phyloP scores from a whole-genome alignment of 495 filamentous ascomycete species.

The Geopyxis carbonaria region DNA sequence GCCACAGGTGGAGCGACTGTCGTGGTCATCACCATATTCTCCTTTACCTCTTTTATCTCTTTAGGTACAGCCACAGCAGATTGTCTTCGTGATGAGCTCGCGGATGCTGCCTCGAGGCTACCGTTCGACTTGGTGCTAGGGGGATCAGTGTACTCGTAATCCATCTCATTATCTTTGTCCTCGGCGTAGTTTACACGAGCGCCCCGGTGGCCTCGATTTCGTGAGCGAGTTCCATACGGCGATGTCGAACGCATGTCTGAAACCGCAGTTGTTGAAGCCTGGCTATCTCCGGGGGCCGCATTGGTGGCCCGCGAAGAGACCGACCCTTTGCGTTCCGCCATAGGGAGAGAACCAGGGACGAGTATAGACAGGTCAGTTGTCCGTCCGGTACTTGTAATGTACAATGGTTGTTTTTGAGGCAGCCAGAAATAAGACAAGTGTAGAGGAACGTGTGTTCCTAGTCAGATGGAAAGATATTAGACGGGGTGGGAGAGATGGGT shows the following conservation, averaged over 20 bases:
- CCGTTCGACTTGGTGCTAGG: constrained; percentile 26
- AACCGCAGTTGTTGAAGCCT: constrained; percentile 30
- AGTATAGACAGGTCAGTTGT: too few relatives aligned
- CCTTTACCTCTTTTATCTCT: constrained; percentile 27
- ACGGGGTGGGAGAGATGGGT: too few relatives aligned
- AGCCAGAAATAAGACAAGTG: too few relatives aligned
- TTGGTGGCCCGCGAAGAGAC: background rate
- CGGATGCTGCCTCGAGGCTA: constrained; percentile 30
- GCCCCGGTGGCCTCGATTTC: constrained; percentile 72
- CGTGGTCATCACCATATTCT: constrained; percentile 26
- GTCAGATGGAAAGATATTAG: too few relatives aligned
- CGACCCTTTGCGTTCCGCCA: constrained; percentile 9
- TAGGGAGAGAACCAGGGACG: constrained; percentile 1
- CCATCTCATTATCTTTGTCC: constrained; percentile 81
- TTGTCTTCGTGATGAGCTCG: constrained; percentile 26
- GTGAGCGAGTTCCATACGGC: constrained; percentile 88
- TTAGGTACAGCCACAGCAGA: constrained; percentile 28
- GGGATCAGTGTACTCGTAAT: constrained; percentile 41
- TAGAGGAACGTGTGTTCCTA: too few relatives aligned
- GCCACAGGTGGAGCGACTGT: too few relatives aligned
- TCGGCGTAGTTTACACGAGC: constrained; percentile 92
- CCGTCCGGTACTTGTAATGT: too few relatives aligned
- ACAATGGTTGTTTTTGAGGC: too few relatives aligned
- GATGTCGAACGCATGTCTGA: constrained; percentile 31
- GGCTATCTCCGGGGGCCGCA: constrained; percentile 4